Base-by-base conservation (phyloP, 305 asterid species). In the Petunia hybrid region DNA sequence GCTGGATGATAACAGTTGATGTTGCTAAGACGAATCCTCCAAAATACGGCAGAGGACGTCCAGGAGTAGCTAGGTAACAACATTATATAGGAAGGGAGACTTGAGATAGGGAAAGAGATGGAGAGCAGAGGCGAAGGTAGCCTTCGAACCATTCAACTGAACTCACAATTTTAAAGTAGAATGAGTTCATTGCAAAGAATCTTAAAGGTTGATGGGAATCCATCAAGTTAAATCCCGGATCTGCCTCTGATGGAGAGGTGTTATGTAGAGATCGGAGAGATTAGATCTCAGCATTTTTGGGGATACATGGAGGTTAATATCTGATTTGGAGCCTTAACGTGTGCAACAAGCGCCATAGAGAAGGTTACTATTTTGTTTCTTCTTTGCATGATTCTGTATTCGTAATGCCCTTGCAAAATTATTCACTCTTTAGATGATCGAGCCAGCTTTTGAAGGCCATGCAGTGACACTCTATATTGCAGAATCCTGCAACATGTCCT, bases 1-100 rank as follows among this genome's bases (percentile, higher is more conserved):
- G 99, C 80, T 95, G 99, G 99, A 89, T 94, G 99, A 95, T 95
- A 71, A 92, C 97, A 13, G 97, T 94, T 42, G 97, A 95, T 84
- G 97, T 90, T 85, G 97, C 98, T 2, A 91, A 86, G 86, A 86
- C 70, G 45, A 94, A 78, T 88, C 92, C 98, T 46, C 96, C 92
- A 1, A 95, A 87, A 87, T 91, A 81, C 82, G 87, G 69, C 76
- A 82, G 91, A 85, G 89, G 92, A 13, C 89, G 83, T 79, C 85
- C 87, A 12, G 84, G 90, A 84, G 61, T 82, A 77, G 82, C 87
- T 67, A 59, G 45, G n/a, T 84, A 74, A 82, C 56, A 74, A 82
- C 56, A 40, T 36, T 3, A 57, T 53, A 48, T 78, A 78, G n/a
- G 12, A 9, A 48, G 77, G 9, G 55, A 48, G 4, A 71, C 61